Conservation (phyloP, 1,139 yeast genomes). For the Kurtzmaniella quercitrusa region DNA sequence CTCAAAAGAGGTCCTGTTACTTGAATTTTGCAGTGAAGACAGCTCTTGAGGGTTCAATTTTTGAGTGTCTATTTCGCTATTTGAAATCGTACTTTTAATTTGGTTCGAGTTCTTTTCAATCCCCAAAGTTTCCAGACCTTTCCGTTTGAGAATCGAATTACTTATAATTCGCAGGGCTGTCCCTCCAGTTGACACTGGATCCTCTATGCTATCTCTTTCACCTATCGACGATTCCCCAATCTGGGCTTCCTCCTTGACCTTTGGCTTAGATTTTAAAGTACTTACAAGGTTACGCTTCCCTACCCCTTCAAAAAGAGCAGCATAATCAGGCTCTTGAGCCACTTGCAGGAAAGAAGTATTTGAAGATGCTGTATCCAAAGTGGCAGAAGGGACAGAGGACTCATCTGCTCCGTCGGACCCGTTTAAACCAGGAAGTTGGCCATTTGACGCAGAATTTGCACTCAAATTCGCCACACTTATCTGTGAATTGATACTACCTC, state of each 20-base stretch:
- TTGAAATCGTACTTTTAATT: background rate
- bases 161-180: constrained; percentile 8
- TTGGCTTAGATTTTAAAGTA: constrained; percentile 20
- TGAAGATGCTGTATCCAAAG: background rate
- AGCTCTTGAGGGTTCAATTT: background rate
- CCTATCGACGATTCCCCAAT: background rate
- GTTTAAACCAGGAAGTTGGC: background rate
- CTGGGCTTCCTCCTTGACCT: constrained; percentile 12
- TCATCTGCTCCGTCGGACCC: background rate
- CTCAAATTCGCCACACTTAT: background rate
- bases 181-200: constrained; percentile 4
- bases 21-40: background rate
- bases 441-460: background rate
- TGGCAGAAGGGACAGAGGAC: background rate
- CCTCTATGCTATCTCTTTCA: background rate
- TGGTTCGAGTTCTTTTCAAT: background rate
- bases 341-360: background rate
- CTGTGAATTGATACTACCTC: background rate
- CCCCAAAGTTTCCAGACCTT: background rate
- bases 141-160: background rate
- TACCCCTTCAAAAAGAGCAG: constrained; percentile 42
- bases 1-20: constrained; percentile 10
- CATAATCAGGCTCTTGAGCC: constrained; percentile 37
- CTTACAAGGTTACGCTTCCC: constrained; percentile 35
- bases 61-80: background rate